A percentile compares a stretch with the other conserved stretches of the same genome.
phyloP scores from a whole-genome alignment of 2,329 filamentous ascomycete genomes.

The Penicillium fuscoglaucum region DNA sequence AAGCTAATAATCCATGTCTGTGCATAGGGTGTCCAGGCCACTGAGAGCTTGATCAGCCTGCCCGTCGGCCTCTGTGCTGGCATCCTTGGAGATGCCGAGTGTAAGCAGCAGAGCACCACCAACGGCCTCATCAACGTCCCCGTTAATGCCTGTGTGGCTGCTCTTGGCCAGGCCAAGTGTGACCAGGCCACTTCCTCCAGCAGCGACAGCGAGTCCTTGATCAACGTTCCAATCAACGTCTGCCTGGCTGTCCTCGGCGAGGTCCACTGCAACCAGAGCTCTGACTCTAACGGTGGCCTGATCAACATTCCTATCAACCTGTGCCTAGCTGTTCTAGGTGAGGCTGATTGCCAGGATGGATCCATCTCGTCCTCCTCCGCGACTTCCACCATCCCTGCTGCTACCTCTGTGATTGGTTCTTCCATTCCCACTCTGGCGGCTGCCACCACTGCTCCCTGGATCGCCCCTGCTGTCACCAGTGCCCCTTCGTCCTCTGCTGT shows the following conservation, averaged over 20 bases:
- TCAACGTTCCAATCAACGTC: conserved; percentile 31
- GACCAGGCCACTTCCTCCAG: conserved; percentile 19
- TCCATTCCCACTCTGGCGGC: not conserved
- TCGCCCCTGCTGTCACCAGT: not conserved
- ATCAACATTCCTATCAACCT: conserved; percentile 32
- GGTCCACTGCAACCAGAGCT: conserved; percentile 26
- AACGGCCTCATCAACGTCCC: conserved; percentile 29
- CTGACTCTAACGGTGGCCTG: conserved; percentile 18
- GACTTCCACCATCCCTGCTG: not conserved
- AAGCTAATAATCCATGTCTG: not conserved
- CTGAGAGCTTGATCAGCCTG: conserved; percentile 24
- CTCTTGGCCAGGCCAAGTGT: conserved; percentile 28
- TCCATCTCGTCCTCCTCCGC: not conserved
- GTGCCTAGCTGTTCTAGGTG: conserved; percentile 29
- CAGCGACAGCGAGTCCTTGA: conserved; percentile 19
- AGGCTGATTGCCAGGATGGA: conserved; percentile 21
- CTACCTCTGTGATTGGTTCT: not conserved
- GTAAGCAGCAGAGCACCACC: conserved; percentile 22
- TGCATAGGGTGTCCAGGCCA: not conserved
- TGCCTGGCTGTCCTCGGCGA: conserved; percentile 33
- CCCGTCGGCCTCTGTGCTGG: conserved; percentile 30
- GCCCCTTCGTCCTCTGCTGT: not conserved
- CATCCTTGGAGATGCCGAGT: conserved; percentile 30
- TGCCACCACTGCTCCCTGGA: not conserved
- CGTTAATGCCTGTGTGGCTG: conserved; percentile 25